Base-by-base conservation (phyloP, 1,284 basidiomycete genomes). In the Thecaphora thlaspeos region DNA sequence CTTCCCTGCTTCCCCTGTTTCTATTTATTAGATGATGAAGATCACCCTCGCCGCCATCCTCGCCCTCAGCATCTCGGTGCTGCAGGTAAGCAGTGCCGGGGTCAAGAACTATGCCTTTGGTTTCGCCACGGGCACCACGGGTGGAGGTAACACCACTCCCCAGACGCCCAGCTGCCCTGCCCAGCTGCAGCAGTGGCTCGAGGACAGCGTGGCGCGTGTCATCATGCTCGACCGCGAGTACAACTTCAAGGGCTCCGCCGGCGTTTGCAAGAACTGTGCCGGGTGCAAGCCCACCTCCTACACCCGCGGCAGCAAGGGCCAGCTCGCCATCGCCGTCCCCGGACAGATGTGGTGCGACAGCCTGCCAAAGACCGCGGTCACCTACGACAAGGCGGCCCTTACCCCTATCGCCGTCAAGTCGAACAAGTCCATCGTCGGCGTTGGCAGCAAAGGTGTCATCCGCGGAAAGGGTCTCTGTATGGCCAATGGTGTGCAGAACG, bases 151-250 rank as follows among this genome's bases (percentile, higher is more conserved):
- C 32, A 71, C 75, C n/a, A 54, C 74, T 2, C 63, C 75, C 0
- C 61, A 71, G 4, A 68, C 70, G 36, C 79, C 79, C 14, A 63
- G 71, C 1, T 76, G 75, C 30, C 52, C 70, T 18, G 59, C 71
- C 18, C 66, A 80, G 55, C 61, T 80, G 17, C 55, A 68, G 15
- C 61, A 56, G n/a, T 78, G 76, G 62, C 69, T 80, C 15, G 56
- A 65, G 23, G 73, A 79, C 48, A 61, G 62, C 21, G 69, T 71
- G 4, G 60, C 78, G 18, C 71, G 76, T 21, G 74, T 76, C 7
- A 80, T 80, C 48, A 54, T 78, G 2, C 67, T 80, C 10, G 68
- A 75, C 52, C 71, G 62, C 21, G 57, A 70, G 8, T 80, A 63
- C 50, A 77, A 80, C 60, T 80, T 77, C 46, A 77, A 75, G 17